Evolutionary conservation across 2,329 filamentous ascomycete species (phyloP).

Genomic region (Hymenoscyphus occultus): DNA sequence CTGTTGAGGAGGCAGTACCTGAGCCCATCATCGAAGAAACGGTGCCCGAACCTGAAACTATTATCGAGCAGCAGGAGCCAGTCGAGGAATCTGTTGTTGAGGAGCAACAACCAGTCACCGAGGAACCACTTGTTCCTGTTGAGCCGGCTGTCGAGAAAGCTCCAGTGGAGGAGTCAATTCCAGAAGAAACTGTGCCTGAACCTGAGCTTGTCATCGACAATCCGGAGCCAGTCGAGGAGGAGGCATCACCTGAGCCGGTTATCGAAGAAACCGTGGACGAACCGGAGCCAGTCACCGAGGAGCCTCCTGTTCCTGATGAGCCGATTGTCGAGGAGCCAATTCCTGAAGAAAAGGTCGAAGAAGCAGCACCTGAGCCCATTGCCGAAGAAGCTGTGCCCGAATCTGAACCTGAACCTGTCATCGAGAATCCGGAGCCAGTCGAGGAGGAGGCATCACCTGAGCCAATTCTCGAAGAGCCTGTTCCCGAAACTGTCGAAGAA

Average conservation of each 20-base stretch:
- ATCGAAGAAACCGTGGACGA: background rate
- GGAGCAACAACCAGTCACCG: background rate
- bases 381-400: background rate
- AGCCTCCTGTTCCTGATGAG: background rate
- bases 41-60: too few relatives aligned
- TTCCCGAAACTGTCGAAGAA: background rate
- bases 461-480: background rate
- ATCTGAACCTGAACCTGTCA: background rate
- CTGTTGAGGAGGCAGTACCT: background rate
- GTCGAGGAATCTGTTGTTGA: background rate
- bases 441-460: conserved; percentile 1
- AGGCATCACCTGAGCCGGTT: background rate
- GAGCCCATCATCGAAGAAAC: conserved; percentile 1
- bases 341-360: background rate
- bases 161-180: background rate
- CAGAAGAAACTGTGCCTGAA: background rate
- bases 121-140: background rate
- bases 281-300: background rate
- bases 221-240: background rate
- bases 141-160: background rate
- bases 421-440: background rate
- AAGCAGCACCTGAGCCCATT: background rate
- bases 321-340: conserved; percentile 1
- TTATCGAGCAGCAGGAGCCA: background rate
- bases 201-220: background rate